Conservation (phyloP, 2,329 filamentous ascomycete species). For the Colletotrichum incanum region DNA sequence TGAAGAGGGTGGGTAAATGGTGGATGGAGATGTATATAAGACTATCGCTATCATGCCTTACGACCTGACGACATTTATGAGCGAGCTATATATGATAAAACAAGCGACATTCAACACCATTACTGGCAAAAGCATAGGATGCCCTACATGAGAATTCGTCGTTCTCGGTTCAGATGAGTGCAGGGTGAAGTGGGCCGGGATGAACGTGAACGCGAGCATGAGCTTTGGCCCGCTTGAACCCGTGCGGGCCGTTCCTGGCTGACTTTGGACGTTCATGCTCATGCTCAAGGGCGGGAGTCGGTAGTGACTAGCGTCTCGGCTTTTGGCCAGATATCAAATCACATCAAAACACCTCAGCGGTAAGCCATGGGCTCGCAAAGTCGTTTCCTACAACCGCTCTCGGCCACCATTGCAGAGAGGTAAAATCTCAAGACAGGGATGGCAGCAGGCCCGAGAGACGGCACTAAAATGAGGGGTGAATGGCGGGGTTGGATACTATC, state of each 20-base stretch:
- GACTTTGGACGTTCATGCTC: conserved; percentile 11
- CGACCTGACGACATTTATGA: conserved; percentile 41
- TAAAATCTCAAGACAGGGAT: not conserved
- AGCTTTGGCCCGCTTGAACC: conserved; percentile 7
- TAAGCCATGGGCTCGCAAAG: not conserved
- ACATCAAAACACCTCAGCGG: not conserved
- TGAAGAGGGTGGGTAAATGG: conserved; percentile 17
- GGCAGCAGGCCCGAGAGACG: not conserved
- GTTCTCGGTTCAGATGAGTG: not conserved
- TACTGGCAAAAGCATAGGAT: not conserved
- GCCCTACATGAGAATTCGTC: not conserved
- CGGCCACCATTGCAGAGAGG: too few relatives aligned
- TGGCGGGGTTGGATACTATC: conserved; percentile 17
- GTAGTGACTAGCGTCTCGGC: not conserved
- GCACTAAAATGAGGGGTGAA: conserved; percentile 19
- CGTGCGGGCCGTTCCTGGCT: conserved; percentile 10
- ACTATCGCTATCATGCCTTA: conserved; percentile 41
- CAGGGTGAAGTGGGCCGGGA: conserved; percentile 8
- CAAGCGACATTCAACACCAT: not conserved
- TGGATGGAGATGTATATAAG: conserved; percentile 38
- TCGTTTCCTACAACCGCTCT: not conserved
- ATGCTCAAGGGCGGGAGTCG: not conserved
- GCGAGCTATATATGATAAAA: conserved; percentile 3
- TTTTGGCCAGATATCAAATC: not conserved
- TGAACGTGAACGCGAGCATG: conserved; percentile 30